Conservation (phyloP, 768 basidiomycete genomes). For the Mycena crocata region DNA sequence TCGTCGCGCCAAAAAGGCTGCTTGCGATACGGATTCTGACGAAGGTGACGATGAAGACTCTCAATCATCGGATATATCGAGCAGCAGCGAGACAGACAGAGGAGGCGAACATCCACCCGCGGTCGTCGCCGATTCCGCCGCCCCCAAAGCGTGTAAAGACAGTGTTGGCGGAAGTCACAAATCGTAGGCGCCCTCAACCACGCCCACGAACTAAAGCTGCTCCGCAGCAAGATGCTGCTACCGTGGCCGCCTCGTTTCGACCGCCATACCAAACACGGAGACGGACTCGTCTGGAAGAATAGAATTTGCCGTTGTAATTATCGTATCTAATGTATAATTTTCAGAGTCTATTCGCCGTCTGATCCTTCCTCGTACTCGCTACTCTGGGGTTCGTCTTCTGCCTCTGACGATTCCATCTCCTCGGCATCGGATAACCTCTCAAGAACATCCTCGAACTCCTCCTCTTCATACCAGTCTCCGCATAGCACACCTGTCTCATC, state of each 20-base stretch:
- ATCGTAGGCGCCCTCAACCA: not conserved
- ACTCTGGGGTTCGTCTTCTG: not conserved
- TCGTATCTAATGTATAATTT: too few species aligned
- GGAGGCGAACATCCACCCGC: not conserved
- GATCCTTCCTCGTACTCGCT: not conserved
- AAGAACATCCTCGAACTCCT: not conserved
- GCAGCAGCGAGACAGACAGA: not conserved
- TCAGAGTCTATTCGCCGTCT: not conserved
- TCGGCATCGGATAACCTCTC: not conserved
- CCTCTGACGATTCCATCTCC: not conserved
- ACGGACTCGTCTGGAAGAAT: not conserved
- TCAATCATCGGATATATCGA: not conserved
- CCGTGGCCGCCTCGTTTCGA: not conserved
- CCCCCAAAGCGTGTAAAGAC: not conserved
- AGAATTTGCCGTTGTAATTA: too few species aligned
- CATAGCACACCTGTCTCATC: not conserved
- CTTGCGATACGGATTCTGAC: not conserved
- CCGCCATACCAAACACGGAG: not conserved
- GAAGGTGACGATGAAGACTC: not conserved
- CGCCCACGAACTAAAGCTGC: not conserved
- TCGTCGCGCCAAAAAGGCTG: not conserved
- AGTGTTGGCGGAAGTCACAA: not conserved
- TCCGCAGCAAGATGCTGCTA: not conserved
- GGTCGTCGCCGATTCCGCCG: slow-evolving; percentile 3
- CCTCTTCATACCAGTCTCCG: not conserved